Conservation (phyloP, 2,329 filamentous ascomycete genomes). For the Phyllosticta citriasiana region DNA sequence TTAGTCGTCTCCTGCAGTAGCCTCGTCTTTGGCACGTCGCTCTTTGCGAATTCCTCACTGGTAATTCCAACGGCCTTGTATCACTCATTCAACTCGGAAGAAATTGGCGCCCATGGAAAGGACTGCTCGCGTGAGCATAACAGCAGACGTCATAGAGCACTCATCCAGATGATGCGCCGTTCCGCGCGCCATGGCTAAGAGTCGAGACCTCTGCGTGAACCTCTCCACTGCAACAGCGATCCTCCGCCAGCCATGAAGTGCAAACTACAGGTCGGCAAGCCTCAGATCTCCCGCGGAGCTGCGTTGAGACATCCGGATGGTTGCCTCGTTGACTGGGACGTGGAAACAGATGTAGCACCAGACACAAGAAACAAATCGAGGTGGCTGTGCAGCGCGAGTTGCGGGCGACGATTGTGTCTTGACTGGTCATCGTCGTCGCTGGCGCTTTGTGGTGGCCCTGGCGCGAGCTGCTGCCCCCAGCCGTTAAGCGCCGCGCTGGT, state of each 20-base stretch:
- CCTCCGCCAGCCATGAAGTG: background rate
- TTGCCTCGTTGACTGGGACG: background rate
- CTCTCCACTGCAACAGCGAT: background rate
- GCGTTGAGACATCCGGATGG: constrained; percentile 4
- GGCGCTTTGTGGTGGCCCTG: constrained; percentile 2
- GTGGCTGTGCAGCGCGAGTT: constrained; percentile 9
- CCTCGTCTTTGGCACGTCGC: no score
- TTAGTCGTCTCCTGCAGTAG: background rate
- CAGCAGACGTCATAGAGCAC: background rate
- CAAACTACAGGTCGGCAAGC: background rate
- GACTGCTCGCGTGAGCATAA: no score
- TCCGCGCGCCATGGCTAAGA: background rate
- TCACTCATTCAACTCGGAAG: no score
- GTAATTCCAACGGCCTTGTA: no score
- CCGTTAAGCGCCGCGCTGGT: background rate
- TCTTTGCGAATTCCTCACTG: no score
- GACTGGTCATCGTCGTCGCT: constrained; percentile 8
- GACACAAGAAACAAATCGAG: background rate
- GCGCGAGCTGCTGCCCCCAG: background rate
- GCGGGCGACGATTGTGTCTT: background rate
- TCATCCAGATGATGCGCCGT: background rate
- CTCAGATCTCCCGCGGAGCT: constrained; percentile 5
- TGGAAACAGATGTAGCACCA: constrained; percentile 4
- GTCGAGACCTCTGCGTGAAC: background rate
- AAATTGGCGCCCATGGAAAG: no score